These are phyloP conservation scores for Cruciata laevipes DNA, from an alignment of 257 asterid species.

Conservation along the genomic window DNA sequence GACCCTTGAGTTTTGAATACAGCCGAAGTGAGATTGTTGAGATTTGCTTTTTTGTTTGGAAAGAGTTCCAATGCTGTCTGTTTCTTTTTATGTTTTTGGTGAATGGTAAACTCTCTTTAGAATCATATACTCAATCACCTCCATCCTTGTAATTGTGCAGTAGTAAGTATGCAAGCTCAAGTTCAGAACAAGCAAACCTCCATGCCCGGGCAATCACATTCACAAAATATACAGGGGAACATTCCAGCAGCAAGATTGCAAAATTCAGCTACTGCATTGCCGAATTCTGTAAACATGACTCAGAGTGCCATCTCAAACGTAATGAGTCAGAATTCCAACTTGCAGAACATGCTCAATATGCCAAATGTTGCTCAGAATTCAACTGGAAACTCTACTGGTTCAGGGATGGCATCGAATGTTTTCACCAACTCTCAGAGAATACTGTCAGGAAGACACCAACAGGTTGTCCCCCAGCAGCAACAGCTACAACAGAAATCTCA, in stretches of 20 bases:
- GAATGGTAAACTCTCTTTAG: too few relatives aligned
- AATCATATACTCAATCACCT: too few relatives aligned
- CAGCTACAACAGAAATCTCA: constrained; percentile 73
- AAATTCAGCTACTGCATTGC: constrained; percentile 56
- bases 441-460: constrained; percentile 60
- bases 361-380: constrained; percentile 47
- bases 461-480: constrained; percentile 55
- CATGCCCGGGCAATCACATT: constrained; percentile 67
- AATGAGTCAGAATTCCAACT: constrained; percentile 59
- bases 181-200: constrained; percentile 63
- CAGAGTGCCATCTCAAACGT: constrained; percentile 61
- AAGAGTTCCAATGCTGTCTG: background rate
- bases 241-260: constrained; percentile 56
- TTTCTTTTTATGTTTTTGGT: too few relatives aligned
- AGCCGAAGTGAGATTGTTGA: background rate
- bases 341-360: constrained; percentile 63
- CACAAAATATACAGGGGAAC: constrained; percentile 66
- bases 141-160: constrained; percentile 26
- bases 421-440: constrained; percentile 76
- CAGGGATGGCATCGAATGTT: constrained; percentile 29
- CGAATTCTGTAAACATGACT: constrained; percentile 50
- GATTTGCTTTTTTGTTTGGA: background rate
- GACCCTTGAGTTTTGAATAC: background rate
- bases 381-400: constrained; percentile 65
- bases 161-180: constrained; percentile 67